Evolutionary conservation across 176 grass and related monocot species (phyloP), one percentile per base, ranked within the genome.

Genomic region (Otatea glauca): DNA sequence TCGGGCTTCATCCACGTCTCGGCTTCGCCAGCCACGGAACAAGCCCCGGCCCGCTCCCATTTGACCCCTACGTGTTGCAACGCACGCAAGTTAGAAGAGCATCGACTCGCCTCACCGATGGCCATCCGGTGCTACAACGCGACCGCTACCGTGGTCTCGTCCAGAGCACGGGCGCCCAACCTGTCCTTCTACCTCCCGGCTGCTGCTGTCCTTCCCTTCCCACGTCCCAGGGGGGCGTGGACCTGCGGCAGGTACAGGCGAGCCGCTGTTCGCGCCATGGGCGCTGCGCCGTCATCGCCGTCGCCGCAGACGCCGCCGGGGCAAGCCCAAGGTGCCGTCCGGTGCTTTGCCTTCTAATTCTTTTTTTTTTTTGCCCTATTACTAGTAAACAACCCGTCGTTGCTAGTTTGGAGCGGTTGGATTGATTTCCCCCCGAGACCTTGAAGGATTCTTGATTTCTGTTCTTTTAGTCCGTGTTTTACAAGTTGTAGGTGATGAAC

Each of bases 191-290:
- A 6, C 78, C 50, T 75, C 18, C 65, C 53, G 6, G 2, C 7
- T 23, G 23, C 66, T 41, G 38, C 23, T 2, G 74, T 15, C 47
- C 85, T 81, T 25, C 63, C 79, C 13, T 76, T 55, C 15, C 32
- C 75, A 20, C 68, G 37, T 67, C 77, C 70, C 38, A 20, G 43
- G 14, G 37, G 37, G 21, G 54, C 44, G 42, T 35, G 53, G 43
- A n/a, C 23, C 32, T 25, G 43, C 72, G 58, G n/a, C 55, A 71
- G 59, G 6, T 37, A 21, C 81, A 78, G 81, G 60, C 39, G 61
- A 37, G 7, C 37, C 6, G 14, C 81, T 48, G 81, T 84, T 42
- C 75, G 81, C 47, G 87, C 87, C 60, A 84, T 84, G 81, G 81
- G 81, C 4, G 63, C 81, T 59, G 7, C 75, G 4, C 16, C 86